These are phyloP conservation scores for Eragrostis tef DNA, from an alignment of 202 grass and related monocot species.

Conservation along the genomic window DNA sequence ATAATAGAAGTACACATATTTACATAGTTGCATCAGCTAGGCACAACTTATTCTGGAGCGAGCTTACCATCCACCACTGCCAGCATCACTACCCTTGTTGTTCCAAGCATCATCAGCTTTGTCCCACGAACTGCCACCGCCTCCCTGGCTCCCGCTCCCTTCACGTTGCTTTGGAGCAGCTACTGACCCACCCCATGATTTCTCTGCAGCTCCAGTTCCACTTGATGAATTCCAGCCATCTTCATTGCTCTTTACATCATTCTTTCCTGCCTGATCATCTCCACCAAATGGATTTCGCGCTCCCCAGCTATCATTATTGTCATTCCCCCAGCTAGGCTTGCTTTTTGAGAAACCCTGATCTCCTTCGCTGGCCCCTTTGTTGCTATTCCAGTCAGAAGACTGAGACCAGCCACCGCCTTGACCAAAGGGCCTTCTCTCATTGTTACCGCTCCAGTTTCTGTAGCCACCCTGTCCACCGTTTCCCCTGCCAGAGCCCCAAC, in stretches of 20 bases:
- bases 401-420: constrained; percentile 47
- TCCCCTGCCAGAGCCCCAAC: too few species aligned
- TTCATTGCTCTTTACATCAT: constrained; percentile 27
- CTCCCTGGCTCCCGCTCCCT: constrained; percentile 38
- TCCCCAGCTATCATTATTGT: constrained; percentile 49
- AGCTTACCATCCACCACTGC: constrained; percentile 50
- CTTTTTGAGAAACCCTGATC: constrained; percentile 40
- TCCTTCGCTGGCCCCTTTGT: constrained; percentile 39
- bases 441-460: constrained; percentile 49
- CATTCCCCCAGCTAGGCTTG: constrained; percentile 48
- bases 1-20: constrained; percentile 7
- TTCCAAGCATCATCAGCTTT: constrained; percentile 44
- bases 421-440: constrained; percentile 46
- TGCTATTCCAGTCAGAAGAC: constrained; percentile 54
- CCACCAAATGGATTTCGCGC: constrained; percentile 40
- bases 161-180: not conserved
- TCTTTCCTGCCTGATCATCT: constrained; percentile 57
- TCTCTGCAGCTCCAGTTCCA: not conserved
- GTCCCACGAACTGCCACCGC: constrained; percentile 48
- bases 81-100: constrained; percentile 28
- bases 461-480: constrained; percentile 19
- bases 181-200: constrained; percentile 39
- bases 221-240: constrained; percentile 37
- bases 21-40: constrained; percentile 37
- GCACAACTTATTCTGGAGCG: not conserved